Conservation (phyloP, 371 early-diverging fungal genomes). For the Mortierella sp. region DNA sequence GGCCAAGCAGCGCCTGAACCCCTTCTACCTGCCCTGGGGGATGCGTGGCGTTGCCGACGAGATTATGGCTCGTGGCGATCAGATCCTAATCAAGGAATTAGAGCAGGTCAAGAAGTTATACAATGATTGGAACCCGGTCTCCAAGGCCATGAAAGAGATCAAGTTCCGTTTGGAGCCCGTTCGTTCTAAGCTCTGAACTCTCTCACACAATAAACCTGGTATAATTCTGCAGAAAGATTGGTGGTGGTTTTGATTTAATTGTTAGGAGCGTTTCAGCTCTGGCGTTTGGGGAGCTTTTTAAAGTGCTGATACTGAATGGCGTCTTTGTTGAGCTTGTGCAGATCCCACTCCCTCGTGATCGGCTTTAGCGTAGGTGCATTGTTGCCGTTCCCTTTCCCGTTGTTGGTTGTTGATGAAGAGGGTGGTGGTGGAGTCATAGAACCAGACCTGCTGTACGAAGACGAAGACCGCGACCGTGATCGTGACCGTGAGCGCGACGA, state of each 20-base stretch:
- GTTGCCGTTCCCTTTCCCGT: too few species aligned
- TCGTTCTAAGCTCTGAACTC: constrained; percentile 38
- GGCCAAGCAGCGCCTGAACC: constrained; percentile 79
- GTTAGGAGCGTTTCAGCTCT: not conserved
- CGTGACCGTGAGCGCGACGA: not conserved
- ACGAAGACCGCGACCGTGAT: not conserved
- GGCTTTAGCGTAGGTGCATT: constrained; percentile 1
- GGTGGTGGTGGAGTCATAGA: constrained; percentile 3
- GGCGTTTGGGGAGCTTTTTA: not conserved
- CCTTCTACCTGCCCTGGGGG: constrained; percentile 92
- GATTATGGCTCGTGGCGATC: constrained; percentile 67
- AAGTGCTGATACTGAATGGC: constrained; percentile 23
- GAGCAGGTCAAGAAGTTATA: constrained; percentile 71
- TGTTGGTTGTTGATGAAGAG: not conserved
- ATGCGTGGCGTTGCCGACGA: constrained; percentile 87
- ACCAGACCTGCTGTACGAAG: not conserved
- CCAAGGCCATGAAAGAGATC: constrained; percentile 82
- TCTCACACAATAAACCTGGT: not conserved
- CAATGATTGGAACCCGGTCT: constrained; percentile 84
- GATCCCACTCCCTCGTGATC: constrained; percentile 42
- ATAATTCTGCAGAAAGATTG: not conserved
- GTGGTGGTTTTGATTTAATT: not conserved
- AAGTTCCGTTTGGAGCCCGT: constrained; percentile 90
- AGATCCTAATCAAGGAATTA: constrained; percentile 70
- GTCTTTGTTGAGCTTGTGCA: constrained; percentile 47